Evolutionary conservation across 495 filamentous ascomycete genomes (phyloP), one percentile per base, ranked within the genome.

Genomic region (Penicillium fimorum): DNA sequence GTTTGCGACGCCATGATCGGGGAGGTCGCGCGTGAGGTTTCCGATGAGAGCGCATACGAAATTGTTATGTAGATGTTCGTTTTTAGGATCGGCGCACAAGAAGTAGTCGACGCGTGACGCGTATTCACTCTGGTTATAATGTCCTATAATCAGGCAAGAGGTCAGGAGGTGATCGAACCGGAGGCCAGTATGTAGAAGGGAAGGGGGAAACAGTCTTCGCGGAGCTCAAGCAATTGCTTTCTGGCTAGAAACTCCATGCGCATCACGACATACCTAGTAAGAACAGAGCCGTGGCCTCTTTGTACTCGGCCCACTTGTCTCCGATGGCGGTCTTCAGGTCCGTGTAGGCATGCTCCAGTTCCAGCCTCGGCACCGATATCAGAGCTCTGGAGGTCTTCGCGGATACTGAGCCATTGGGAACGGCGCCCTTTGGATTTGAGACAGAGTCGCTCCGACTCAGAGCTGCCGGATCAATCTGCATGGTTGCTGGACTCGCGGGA

Each of bases 231-330:
- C 12, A 50, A 46, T 49, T 24, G 44, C 10, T 24, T 18, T 13
- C 5, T 15, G 12, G 6, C 5, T 17, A 30, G 35, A 20, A 49
- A 53, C 46, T 37, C 61, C 58, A 60, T 49, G 47, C 38, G 50
- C 32, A 18, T 37, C 27, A 47, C n/a, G 12, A 79, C 83, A 43
- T 73, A 94, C 93, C 93, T 63, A 93, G 74, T 32, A 96, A 68
- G 70, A 96, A 97, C 17, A 85, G 77, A 51, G 85, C 84, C 20
- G 89, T 83, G 27, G 91, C 71, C 60, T 93, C 88, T 72, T 96
- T 96, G 70, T 98, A 98, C 56, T 81, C 81, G 42, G 80, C 77
- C 94, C 94, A 98, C 70, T 90, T 81, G 68, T 96, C 92, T 44
- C 85, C 80, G 69, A 97, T 86, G 40, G 81, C 84, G 41, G 79